phyloP scores from a whole-genome alignment of 2,329 filamentous ascomycete species.

The Claviceps cyperi region DNA sequence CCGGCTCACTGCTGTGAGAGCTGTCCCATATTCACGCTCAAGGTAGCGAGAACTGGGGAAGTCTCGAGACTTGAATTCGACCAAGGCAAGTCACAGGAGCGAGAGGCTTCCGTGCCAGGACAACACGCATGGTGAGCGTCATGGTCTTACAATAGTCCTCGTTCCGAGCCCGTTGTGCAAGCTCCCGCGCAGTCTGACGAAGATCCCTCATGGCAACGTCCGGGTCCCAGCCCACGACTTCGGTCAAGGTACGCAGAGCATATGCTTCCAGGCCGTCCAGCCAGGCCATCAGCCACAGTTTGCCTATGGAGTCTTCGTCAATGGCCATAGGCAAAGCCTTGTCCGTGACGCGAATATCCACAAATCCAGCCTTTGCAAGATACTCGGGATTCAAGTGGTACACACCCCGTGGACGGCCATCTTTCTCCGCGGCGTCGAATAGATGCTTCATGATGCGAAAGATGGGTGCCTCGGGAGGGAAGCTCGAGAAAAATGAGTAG shows the following conservation, averaged over 20 bases:
- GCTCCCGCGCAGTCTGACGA: conserved; percentile 31
- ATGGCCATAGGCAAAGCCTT: conserved; percentile 33
- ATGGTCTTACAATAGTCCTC: conserved; percentile 28
- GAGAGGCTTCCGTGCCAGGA: conserved; percentile 36
- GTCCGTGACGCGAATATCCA: conserved; percentile 32
- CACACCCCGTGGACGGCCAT: conserved; percentile 30
- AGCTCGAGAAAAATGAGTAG: conserved; percentile 19
- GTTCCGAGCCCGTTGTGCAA: conserved; percentile 33
- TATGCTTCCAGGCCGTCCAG: conserved; percentile 36
- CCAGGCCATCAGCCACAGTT: conserved; percentile 38
- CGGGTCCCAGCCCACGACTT: conserved; percentile 36
- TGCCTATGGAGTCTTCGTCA: conserved; percentile 31
- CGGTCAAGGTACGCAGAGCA: conserved; percentile 35
- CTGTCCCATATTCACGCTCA: no score
- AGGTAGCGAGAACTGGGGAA: no score
- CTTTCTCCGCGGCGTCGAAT: conserved; percentile 25
- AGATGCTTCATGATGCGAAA: conserved; percentile 27
- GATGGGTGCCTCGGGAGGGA: conserved; percentile 30
- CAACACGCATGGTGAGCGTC: conserved; percentile 31
- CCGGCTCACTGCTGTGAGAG: no score
- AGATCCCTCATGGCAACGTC: conserved; percentile 33
- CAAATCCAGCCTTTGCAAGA: conserved; percentile 34
- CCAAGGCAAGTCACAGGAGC: neutral
- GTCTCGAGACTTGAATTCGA: no score
- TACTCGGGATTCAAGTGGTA: conserved; percentile 30